These are phyloP conservation scores for Aspergillus latus DNA, from an alignment of 2,329 filamentous ascomycete species.

Conservation along the genomic window DNA sequence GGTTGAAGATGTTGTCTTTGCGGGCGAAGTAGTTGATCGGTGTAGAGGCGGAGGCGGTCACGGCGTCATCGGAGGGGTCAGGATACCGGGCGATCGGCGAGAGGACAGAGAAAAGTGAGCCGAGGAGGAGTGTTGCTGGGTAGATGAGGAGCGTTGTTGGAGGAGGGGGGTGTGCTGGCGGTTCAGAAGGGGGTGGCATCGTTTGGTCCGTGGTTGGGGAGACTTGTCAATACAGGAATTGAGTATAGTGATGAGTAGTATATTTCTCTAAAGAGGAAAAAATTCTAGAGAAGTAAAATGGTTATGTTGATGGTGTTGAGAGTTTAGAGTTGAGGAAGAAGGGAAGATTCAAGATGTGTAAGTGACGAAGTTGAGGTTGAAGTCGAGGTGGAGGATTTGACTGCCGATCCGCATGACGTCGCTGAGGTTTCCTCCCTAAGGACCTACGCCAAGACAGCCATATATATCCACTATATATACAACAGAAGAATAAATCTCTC, in stretches of 20 bases:
- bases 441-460: too few species aligned
- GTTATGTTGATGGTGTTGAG: too few species aligned
- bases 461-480: too few species aligned
- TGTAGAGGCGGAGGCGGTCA: conserved; percentile 25
- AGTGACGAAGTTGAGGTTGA: conserved; percentile 10
- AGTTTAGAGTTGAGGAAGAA: not conserved
- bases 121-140: conserved; percentile 74
- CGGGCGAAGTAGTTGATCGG: conserved; percentile 77
- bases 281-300: too few species aligned
- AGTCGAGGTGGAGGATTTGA: not conserved
- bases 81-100: conserved; percentile 64
- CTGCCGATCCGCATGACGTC: conserved; percentile 12
- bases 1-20: conserved; percentile 90
- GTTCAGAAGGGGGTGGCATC: conserved; percentile 11
- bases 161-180: conserved; percentile 7
- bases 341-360: conserved; percentile 4
- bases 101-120: conserved; percentile 75
- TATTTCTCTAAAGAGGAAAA: too few species aligned
- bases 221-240: too few species aligned
- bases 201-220: not conserved
- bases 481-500: not conserved
- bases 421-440: not conserved
- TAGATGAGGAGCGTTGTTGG: conserved; percentile 65
- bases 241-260: too few species aligned
- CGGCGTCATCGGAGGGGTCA: conserved; percentile 42